These are phyloP conservation scores for Nicotiana tomentosiformis DNA, from an alignment of 257 asterid genomes.

Conservation along the genomic window DNA sequence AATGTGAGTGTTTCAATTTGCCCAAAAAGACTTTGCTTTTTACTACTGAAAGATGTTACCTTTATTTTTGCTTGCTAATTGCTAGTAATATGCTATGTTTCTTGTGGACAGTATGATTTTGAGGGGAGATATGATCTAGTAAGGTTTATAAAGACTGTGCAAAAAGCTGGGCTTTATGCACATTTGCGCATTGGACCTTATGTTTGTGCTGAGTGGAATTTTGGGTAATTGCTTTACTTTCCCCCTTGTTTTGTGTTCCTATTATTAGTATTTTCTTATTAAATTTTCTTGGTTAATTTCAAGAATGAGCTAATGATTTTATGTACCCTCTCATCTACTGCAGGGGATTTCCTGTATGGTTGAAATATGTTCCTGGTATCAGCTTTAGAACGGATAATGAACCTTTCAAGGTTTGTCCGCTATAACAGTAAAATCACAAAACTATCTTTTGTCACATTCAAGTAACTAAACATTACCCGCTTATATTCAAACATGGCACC, in stretches of 20 bases:
- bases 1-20: constrained; percentile 35
- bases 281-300: not conserved
- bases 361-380: constrained; percentile 68
- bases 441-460: not conserved
- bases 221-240: constrained; percentile 35
- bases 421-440: not conserved
- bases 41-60: too few relatives aligned
- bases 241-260: not conserved
- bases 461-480: not conserved
- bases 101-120: constrained; percentile 42
- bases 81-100: not conserved
- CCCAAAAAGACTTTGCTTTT: not conserved
- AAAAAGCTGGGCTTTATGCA: constrained; percentile 48
- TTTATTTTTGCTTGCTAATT: not conserved
- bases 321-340: constrained; percentile 4
- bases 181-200: constrained; percentile 67
- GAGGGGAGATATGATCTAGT: constrained; percentile 67
- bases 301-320: not conserved
- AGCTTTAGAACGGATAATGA: constrained; percentile 66
- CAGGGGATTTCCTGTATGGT: constrained; percentile 84
- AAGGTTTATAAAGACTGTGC: constrained; percentile 51
- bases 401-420: constrained; percentile 52
- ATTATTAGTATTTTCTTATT: not conserved
- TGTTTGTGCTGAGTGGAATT: constrained; percentile 79
- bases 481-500: not conserved